Base-by-base conservation (phyloP, 805 yeast genomes). In the Ogataea siamensis region DNA sequence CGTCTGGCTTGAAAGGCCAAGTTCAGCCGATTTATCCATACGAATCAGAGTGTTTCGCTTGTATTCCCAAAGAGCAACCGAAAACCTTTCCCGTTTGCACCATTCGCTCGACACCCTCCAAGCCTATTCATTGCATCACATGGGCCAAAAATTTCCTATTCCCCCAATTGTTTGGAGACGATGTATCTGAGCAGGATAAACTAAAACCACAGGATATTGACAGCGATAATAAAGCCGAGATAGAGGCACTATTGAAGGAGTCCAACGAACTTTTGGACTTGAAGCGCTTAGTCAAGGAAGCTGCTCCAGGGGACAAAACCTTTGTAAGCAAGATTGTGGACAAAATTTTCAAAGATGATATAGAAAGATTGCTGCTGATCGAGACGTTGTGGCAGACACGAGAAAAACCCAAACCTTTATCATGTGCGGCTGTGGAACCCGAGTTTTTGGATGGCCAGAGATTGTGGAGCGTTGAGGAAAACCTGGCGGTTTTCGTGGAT, bases 61-160 rank as follows among this genome's bases (percentile, higher is more conserved):
- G 99, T 62, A 77, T 80, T 17, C 77, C 83, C 5, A 87, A 91
- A 54, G 93, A 80, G 24, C 80, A 94, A 0, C 96, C 97, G 5
- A 88, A 85, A 54, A 74, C 93, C 0, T 93, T 79, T 59, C 97
- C 99, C 0, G 96, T 93, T 1, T 93, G 99, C 60, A 93, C 99
- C 0, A 93, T 93, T 42, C 71, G 99, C 47, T 87, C 96, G 5
- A 93, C 99, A 0, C 99, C 99, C 0, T 86, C 96, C 0, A 88
- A 85, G 55, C 97, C 97, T 0, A 82, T 93, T 5, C 99, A 93
- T 57, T 88, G 96, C 60, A 82, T 93, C 17, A 95, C 94, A 1
- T 93, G 99, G 99, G 95, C 97, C 7, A 93, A 93, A 57, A 87
- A 84, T 51, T 94, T 87, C 55, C 63, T 93, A 35, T 88, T 93